Evolutionary conservation across 1,139 yeast species (phyloP), one percentile per base, ranked within the genome.

Genomic region (Nadsonia starkeyi-henricii): DNA sequence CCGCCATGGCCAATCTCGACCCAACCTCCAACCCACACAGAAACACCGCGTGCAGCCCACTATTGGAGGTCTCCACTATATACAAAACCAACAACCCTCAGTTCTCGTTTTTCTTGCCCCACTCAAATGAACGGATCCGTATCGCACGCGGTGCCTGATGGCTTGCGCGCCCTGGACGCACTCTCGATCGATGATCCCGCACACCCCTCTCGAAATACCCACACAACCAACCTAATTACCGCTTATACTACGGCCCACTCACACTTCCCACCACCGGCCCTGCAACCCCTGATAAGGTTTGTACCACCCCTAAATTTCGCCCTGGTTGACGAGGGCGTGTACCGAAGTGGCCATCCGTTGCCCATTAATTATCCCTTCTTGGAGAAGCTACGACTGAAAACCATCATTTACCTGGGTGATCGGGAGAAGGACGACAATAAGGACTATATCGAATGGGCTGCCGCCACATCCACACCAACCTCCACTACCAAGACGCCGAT

Each of bases 251-350:
- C 9, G 12, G 15, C 39, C 5, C 39, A 33, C 17, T 33, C 39
- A 33, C 17, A 13, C 15, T 33, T 33, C 4, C 39, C 39, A 15
- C 39, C 39, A 15, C 39, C 39, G 3, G 17, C 17, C 15, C 39
- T n/a, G 39, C 17, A 13, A 33, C 39, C 39, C 4, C 5, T n/a
- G 39, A 21, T 41, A 12, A 5, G 28, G 4, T 57, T 66, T 36
- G 94, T 86, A 7, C 97, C 98, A 1, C 98, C 98, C 1, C 71
- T 91, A 56, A 88, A 88, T 65, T 89, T 89, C 61, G 78, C 95
- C 1, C 75, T 85, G 19, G 95, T 89, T 1, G 95, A 85, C 54
- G 89, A 85, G 52, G 80, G 85, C 4, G 77, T 91, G 18, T 91
- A 88, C 63, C 70, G 98, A 37, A 82, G 94, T 1, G 98, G 98